A percentile compares a stretch with the other conserved stretches of the same genome.
These are phyloP conservation scores for Bruguiera hainesii DNA, from an alignment of 441 rosid species.

Conservation along the genomic window DNA sequence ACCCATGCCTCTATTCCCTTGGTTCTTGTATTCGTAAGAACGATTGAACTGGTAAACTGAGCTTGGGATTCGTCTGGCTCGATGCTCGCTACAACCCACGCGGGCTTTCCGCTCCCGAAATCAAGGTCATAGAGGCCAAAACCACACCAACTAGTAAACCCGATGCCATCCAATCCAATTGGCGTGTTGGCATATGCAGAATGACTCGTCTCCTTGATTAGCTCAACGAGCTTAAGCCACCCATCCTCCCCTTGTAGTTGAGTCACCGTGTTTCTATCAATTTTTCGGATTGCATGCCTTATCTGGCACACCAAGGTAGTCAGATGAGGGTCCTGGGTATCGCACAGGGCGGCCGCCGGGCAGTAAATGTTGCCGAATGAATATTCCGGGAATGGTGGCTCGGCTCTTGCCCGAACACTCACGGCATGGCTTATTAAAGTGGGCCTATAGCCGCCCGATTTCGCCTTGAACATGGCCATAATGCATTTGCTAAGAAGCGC, in stretches of 20 bases:
- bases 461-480: conserved; percentile 10
- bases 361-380: conserved; percentile 22
- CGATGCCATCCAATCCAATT: not conserved
- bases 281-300: conserved; percentile 15
- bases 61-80: not conserved
- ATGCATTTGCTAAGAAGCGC: conserved; percentile 28
- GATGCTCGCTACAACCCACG: conserved; percentile 20
- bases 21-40: conserved; percentile 21
- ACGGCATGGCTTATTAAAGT: conserved; percentile 9
- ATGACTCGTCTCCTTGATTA: not conserved
- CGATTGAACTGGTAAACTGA: not conserved
- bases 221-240: not conserved
- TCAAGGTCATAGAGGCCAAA: conserved; percentile 26
- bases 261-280: conserved; percentile 15
- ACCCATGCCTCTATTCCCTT: conserved; percentile 43
- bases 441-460: conserved; percentile 1
- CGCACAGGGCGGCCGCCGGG: conserved; percentile 3
- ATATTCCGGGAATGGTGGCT: conserved; percentile 9
- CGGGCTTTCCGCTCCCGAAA: conserved; percentile 34
- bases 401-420: conserved; percentile 18
- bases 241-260: conserved; percentile 24
- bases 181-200: not conserved
- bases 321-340: conserved; percentile 15
- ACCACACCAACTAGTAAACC: conserved; percentile 26
- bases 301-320: conserved; percentile 8